Evolutionary conservation across 768 basidiomycete species (phyloP).

Genomic region (Xerocomus potaroensis): DNA sequence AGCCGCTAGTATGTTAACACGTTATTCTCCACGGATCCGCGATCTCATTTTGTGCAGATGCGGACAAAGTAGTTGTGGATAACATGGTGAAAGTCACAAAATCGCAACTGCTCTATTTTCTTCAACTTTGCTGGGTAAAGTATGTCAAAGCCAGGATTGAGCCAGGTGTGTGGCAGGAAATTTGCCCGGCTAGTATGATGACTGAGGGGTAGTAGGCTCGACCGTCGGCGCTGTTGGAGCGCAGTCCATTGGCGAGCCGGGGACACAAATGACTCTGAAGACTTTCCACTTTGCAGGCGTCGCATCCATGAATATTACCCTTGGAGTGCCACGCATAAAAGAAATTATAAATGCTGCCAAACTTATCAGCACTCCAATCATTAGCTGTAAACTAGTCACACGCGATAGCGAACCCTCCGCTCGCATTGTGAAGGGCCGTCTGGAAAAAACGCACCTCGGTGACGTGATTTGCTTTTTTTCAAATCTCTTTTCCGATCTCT

Average conservation of each 20-base stretch:
- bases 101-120: conserved; percentile 71
- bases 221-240: conserved; percentile 99
- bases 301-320: conserved; percentile 98
- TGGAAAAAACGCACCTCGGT: conserved; percentile 92
- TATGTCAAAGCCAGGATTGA: conserved; percentile 96
- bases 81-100: conserved; percentile 89
- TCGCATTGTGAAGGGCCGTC: conserved; percentile 91
- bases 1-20: conserved; percentile 53
- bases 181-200: not conserved
- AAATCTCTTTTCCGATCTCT: not conserved
- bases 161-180: conserved; percentile 53
- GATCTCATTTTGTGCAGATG: conserved; percentile 36
- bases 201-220: conserved; percentile 52
- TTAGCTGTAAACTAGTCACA: conserved; percentile 90
- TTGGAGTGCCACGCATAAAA: conserved; percentile 99
- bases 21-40: not conserved
- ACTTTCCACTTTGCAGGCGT: conserved; percentile 99
- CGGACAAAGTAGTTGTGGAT: conserved; percentile 73
- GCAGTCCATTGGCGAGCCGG: conserved; percentile 98
- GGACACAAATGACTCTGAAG: conserved; percentile 99
- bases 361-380: conserved; percentile 94
- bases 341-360: conserved; percentile 99
- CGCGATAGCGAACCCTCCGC: conserved; percentile 88
- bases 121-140: conserved; percentile 85
- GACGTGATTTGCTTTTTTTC: conserved; percentile 56